phyloP scores from a whole-genome alignment of 2,329 filamentous ascomycete species.

The Basipetospora chlamydospora region DNA sequence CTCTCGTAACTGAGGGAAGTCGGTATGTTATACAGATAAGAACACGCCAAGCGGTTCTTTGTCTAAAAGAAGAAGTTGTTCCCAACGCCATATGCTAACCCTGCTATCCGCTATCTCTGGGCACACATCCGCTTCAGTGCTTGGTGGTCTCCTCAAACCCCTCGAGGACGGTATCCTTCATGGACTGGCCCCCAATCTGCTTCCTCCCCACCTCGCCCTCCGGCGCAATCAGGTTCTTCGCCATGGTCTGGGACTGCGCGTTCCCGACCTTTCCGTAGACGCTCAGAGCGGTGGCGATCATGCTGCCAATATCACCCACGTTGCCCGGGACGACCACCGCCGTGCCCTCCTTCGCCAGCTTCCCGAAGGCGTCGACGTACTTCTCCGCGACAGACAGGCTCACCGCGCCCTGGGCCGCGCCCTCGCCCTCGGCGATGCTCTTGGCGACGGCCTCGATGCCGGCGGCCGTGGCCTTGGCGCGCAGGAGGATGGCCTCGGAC shows the following conservation, averaged over 20 bases:
- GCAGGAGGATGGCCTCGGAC: slow-evolving; percentile 80
- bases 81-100: no score
- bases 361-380: slow-evolving; percentile 89
- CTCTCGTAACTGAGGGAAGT: slow-evolving; percentile 1
- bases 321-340: slow-evolving; percentile 93
- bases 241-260: slow-evolving; percentile 56
- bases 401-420: slow-evolving; percentile 67
- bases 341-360: slow-evolving; percentile 88
- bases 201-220: slow-evolving; percentile 10
- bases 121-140: slow-evolving; percentile 9
- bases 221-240: slow-evolving; percentile 27
- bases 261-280: slow-evolving; percentile 90
- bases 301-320: slow-evolving; percentile 85
- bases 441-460: slow-evolving; percentile 79
- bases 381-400: slow-evolving; percentile 88
- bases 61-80: no score
- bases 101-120: no score
- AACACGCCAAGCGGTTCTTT: no score
- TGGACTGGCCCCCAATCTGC: slow-evolving; percentile 10
- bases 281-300: slow-evolving; percentile 92
- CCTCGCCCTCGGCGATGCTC: slow-evolving; percentile 57
- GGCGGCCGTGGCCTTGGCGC: slow-evolving; percentile 69
- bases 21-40: slow-evolving; percentile 5
- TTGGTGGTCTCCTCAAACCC: slow-evolving; percentile 21
- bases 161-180: slow-evolving; percentile 26